Base-by-base conservation (phyloP, 371 early-diverging fungal species). In the Chytridiales sp. region DNA sequence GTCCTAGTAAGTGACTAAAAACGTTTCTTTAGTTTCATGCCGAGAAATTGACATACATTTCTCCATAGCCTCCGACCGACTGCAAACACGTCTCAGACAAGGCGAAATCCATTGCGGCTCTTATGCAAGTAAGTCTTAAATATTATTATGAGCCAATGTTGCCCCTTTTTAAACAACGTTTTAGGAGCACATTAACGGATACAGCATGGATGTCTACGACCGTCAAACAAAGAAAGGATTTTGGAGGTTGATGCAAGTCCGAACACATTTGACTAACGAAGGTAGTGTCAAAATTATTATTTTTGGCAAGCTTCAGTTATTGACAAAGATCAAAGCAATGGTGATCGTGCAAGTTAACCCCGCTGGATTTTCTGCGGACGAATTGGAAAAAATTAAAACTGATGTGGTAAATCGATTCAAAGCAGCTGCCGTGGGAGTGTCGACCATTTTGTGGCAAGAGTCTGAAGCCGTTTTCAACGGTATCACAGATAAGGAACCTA, bases 161-260 rank as follows among this genome's bases (percentile, higher is more conserved):
- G 15, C 35, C 9, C 35, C 17, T 35, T 31, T 38, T 24, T 30
- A 40, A 46, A 44, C 38, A 13, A 42, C 31, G n/a, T 30, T 67
- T 8, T 57, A 83, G 73, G 56, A 67, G 17, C 83, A 85, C 59
- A 61, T 86, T 19, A 62, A 70, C 22, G 52, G 57, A 17, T 80
- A 80, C 0, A 58, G 63, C 3, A 75, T 81, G 29, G 62, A 59
- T 31, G 77, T 86, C 1, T 90, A 87, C 69, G 84, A 87, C 57
- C 74, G 82, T 43, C 61, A 68, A 3, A 62, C 72, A 5, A 83
- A 87, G 60, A 65, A 22, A 2, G 93, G 93, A 27, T 81, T 85
- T 24, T 90, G 87, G 85, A 72, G 90, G 40, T 48, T 83, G 17
- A 43, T 88, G 6, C 67, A 84, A 64, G 83, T 86, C 4, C 79